phyloP scores from a whole-genome alignment of 345 rosid genomes.

The Eucalyptus cloeziana region DNA sequence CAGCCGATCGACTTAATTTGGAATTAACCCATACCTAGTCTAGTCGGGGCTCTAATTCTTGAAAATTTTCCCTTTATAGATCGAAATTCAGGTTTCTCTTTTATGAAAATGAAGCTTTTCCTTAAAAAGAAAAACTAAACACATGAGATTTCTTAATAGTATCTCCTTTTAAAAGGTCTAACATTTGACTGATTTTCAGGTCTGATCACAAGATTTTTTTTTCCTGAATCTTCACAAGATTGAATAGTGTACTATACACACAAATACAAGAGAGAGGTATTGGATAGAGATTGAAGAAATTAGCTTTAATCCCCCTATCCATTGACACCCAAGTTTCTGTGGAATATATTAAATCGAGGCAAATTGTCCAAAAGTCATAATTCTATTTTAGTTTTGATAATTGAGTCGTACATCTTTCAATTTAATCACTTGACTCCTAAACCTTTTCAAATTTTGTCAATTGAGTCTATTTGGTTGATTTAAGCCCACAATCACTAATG shows the following conservation, averaged over 20 bases:
- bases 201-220: not conserved
- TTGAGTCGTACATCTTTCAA: too few relatives aligned
- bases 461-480: too few relatives aligned
- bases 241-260: not conserved
- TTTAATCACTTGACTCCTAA: too few relatives aligned
- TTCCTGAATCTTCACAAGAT: not conserved
- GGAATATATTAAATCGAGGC: too few relatives aligned
- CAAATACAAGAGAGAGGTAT: not conserved
- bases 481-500: too few relatives aligned
- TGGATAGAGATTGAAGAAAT: not conserved
- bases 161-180: not conserved
- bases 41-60: not conserved
- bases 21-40: not conserved
- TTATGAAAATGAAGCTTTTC: not conserved
- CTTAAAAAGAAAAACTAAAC: not conserved
- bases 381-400: too few relatives aligned
- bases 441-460: too few relatives aligned
- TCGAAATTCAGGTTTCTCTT: not conserved
- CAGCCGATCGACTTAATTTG: not conserved
- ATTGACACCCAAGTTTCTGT: too few relatives aligned
- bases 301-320: too few relatives aligned
- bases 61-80: not conserved
- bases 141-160: not conserved
- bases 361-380: too few relatives aligned
- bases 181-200: not conserved